Conservation (phyloP, 2,329 filamentous ascomycete species). For the Mycogone perniciosa region DNA sequence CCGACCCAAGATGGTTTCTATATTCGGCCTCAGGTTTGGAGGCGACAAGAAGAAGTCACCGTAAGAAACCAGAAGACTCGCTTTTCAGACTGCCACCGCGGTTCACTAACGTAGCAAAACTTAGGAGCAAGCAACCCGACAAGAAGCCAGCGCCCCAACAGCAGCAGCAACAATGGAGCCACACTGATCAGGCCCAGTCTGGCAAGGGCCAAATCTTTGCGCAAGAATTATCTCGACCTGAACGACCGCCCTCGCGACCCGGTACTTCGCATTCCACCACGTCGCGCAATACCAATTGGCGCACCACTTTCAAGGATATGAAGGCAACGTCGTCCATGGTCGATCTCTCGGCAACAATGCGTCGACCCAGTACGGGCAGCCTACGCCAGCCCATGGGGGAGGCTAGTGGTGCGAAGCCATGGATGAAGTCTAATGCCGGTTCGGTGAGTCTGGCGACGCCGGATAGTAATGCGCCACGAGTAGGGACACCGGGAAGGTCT, state of each 20-base stretch:
- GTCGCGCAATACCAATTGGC: slow-evolving; percentile 22
- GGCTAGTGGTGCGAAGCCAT: slow-evolving; percentile 29
- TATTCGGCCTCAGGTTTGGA: slow-evolving; percentile 52
- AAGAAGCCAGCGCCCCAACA: slow-evolving; percentile 12
- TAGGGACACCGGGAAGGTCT: slow-evolving; percentile 19
- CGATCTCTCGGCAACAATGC: slow-evolving; percentile 33
- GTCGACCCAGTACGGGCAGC: slow-evolving; percentile 21
- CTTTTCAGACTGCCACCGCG: background rate
- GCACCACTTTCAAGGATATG: slow-evolving; percentile 32
- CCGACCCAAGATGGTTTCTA: slow-evolving; percentile 45
- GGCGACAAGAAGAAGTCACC: slow-evolving; percentile 52
- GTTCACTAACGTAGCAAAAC: background rate
- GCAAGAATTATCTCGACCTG: slow-evolving; percentile 30
- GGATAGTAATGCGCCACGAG: slow-evolving; percentile 24
- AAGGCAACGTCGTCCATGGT: slow-evolving; percentile 38
- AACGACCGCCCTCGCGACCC: slow-evolving; percentile 30
- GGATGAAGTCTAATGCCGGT: slow-evolving; percentile 25
- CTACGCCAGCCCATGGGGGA: slow-evolving; percentile 33
- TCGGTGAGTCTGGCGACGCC: slow-evolving; percentile 30
- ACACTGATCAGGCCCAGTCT: slow-evolving; percentile 27
- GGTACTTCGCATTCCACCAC: slow-evolving; percentile 30
- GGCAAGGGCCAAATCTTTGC: slow-evolving; percentile 33
- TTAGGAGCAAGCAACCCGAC: slow-evolving; percentile 18
- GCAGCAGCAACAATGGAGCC: slow-evolving; percentile 23
- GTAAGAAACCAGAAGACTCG: slow-evolving; percentile 23